Evolutionary conservation across 2,329 filamentous ascomycete genomes (phyloP), one percentile per base, ranked within the genome.

Genomic region (Lasiodiplodia citricola): DNA sequence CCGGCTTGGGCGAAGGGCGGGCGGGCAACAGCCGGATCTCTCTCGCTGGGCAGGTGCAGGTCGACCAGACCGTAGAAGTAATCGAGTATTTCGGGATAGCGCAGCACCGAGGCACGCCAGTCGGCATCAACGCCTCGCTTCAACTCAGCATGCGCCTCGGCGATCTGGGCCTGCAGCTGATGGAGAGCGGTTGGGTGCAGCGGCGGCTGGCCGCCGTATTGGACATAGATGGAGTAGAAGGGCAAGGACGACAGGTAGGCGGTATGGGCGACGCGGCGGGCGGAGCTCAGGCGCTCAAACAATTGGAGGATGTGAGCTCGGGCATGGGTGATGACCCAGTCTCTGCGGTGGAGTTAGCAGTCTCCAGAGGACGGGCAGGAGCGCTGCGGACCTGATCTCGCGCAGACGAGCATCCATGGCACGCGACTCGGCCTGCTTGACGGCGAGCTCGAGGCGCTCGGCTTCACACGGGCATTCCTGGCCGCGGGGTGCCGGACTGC

Each of bases 81-180:
- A 79, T 93, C 90, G 67, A 95, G 83, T n/a, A 94, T 77, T 76
- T 94, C 91, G 4, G 92, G 92, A 74, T 94, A 95, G 67, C 89
- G 86, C 74, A 92, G 87, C 50, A 94, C 91, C 58, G 89, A 91
- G 37, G 87, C 85, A 74, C 90, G 87, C 92, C 92, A 95, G 80
- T 94, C 92, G 70, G 92, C 89, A 74, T 94, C 91, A 74, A 94
- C 91, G 70, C 91, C 91, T 62, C 88, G 86, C 80, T 93, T 92
- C 70, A 93, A 84, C 60, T 86, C 84, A 18, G 84, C 84, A 74
- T 93, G 87, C 28, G 90, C 91, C 68, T 87, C 85, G 50, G 85
- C 82, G 65, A 93, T 86, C 75, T 93, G 82, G 25, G 74, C 73
- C 60, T 83, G 79, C 28, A 84, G 74, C 62, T 78, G 75, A n/a